Percentiles rank a stretch among this genome's conserved stretches.
Evolutionary conservation across 192 early-diverging fungal genomes (phyloP).

Genomic region (Coemansia sp.): DNA sequence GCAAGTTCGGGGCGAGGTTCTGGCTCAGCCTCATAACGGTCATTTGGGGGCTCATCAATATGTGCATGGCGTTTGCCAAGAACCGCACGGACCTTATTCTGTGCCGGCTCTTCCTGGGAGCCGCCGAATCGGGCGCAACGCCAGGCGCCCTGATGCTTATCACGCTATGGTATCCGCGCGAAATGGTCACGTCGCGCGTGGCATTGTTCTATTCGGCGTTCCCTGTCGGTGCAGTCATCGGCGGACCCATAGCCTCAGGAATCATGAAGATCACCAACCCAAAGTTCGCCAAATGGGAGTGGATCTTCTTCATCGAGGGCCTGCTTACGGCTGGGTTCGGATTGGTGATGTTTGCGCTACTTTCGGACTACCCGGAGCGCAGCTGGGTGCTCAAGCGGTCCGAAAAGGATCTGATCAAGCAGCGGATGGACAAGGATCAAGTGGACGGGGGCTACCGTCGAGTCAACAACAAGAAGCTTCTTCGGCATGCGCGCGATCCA

Average conservation of each 20-base stretch:
- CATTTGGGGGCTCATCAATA: conserved; percentile 50
- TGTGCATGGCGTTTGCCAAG: conserved; percentile 54
- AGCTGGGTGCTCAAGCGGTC: conserved; percentile 34
- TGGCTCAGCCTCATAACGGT: conserved; percentile 52
- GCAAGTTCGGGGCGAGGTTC: conserved; percentile 41
- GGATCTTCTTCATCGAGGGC: conserved; percentile 53
- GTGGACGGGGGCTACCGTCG: conserved; percentile 33
- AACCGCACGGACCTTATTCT: conserved; percentile 39
- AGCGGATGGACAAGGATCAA: conserved; percentile 35
- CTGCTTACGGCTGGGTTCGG: conserved; percentile 38
- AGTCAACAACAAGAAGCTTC: conserved; percentile 24
- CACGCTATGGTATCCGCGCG: conserved; percentile 48
- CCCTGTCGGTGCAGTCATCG: conserved; percentile 38
- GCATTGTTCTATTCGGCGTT: conserved; percentile 48
- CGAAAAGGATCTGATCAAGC: conserved; percentile 32
- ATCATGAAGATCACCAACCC: conserved; percentile 40
- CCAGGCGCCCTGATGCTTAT: conserved; percentile 48
- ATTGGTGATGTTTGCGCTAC: conserved; percentile 28
- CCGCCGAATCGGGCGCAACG: conserved; percentile 46
- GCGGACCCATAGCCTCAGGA: conserved; percentile 44
- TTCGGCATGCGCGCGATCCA: conserved; percentile 23
- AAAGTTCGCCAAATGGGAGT: conserved; percentile 36
- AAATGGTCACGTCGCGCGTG: conserved; percentile 45
- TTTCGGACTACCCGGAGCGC: conserved; percentile 43
- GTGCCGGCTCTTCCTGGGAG: conserved; percentile 46